phyloP scores from a whole-genome alignment of 1,284 basidiomycete genomes.

The Butyriboletus appendiculatus region DNA sequence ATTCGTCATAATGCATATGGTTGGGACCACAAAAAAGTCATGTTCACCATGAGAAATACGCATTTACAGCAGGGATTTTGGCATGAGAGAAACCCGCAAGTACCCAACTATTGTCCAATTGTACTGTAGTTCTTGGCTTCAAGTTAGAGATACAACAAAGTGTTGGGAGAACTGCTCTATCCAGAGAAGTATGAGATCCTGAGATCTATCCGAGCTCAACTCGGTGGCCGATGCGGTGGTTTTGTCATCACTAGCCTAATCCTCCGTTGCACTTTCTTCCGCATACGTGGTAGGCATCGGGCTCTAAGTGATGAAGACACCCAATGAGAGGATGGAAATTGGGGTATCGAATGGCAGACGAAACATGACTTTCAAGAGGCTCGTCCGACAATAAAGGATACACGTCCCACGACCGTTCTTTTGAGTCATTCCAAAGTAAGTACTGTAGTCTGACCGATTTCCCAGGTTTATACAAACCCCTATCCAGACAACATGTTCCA shows the following conservation, averaged over 20 bases:
- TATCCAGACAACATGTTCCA: background rate
- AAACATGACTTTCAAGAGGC: background rate
- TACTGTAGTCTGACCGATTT: too few species aligned
- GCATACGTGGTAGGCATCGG: background rate
- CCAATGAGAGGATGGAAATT: background rate
- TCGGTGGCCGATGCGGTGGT: background rate
- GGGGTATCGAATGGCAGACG: background rate
- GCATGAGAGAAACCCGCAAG: too few species aligned
- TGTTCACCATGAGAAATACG: too few species aligned
- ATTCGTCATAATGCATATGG: too few species aligned
- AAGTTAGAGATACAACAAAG: background rate
- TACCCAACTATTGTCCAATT: too few species aligned
- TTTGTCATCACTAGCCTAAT: background rate
- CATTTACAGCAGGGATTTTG: too few species aligned
- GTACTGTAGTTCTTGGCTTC: background rate
- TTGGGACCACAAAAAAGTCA: too few species aligned
- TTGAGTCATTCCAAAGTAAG: background rate
- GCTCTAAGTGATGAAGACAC: too few species aligned
- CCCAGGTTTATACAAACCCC: conserved; percentile 2
- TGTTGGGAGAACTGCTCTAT: background rate
- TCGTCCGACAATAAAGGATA: background rate
- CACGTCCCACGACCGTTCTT: background rate
- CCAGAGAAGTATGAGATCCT: background rate
- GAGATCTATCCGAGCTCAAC: background rate
- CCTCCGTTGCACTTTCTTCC: background rate